Base-by-base conservation (phyloP, 805 yeast species). In the Ogataea methanolica region DNA sequence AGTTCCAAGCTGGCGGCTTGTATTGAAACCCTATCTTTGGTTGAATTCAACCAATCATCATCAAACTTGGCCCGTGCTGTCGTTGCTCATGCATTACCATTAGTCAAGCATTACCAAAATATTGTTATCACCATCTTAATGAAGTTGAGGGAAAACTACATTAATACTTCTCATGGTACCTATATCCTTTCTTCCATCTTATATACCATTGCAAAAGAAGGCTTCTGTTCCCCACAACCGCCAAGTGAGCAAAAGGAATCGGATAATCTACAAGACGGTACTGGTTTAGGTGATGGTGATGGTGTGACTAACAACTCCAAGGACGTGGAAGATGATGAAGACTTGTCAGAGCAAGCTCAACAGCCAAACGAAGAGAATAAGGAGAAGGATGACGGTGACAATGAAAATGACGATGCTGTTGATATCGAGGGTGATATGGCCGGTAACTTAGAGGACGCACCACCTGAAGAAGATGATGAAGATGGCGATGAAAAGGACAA, bases 381-480 rank as follows among this genome's bases (percentile, higher is more conserved):
- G 35, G 79, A 85, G 21, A 75, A 82, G n/a, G 78, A 81, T 6
- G 75, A 80, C 14, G 71, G 69, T 1, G 83, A 82, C 9, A 85
- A 85, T n/a, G 83, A 81, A 8, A 80, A 89, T 44, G 89, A 88
- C 53, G 89, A 89, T 63, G 97, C 97, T 5, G 90, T 88, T 41
- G 96, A 89, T 43, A 87, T 91, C 63, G 96, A 91, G 58, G 97
- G 97, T 34, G 98, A 94, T 58, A 88, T 94, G 96, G 97, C 94
- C 22, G 99, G 99, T 46, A 82, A 88, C 26, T 65, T 85, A 8
- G 97, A 92, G 65, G 90, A 91, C 54, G 74, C 82, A 14, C 81
- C 90, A 9, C 85, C 79, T 47, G 86, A 82, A 19, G 76, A 77
- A 16, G 71, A 74, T 11, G 76, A 74, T 11, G 75, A 73, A 1